Conservation (phyloP, 441 rosid genomes). For the Arabidopsis lyrata region DNA sequence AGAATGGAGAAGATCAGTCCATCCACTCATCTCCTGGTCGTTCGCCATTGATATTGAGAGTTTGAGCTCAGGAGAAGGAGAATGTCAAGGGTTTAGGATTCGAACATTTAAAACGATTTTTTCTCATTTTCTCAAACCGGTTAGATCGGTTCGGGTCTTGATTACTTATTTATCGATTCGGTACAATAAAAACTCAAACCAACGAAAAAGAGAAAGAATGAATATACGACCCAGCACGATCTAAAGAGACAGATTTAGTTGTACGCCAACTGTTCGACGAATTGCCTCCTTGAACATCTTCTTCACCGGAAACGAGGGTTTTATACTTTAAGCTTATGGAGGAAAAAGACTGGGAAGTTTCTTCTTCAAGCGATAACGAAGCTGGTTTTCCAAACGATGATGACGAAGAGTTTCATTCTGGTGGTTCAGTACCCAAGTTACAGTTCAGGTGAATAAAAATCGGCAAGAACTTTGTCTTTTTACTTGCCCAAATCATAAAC, state of each 20-base stretch:
- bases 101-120: slow-evolving; percentile 9
- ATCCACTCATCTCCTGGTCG: slow-evolving; percentile 77
- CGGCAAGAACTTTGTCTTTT: neutral
- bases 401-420: slow-evolving; percentile 40
- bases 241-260: neutral
- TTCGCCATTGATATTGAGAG: slow-evolving; percentile 52
- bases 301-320: neutral
- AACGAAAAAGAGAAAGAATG: neutral
- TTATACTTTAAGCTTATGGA: slow-evolving; percentile 31
- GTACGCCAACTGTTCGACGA: slow-evolving; percentile 38
- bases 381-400: slow-evolving; percentile 32
- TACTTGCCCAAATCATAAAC: neutral
- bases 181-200: neutral
- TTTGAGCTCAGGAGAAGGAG: slow-evolving; percentile 16
- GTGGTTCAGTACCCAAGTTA: slow-evolving; percentile 39
- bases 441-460: slow-evolving; percentile 39
- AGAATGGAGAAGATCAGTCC: slow-evolving; percentile 91
- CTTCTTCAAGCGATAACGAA: slow-evolving; percentile 42
- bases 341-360: slow-evolving; percentile 40
- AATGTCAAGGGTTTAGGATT: slow-evolving; percentile 10
- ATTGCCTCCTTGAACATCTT: neutral
- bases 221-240: neutral
- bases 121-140: neutral
- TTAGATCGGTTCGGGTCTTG: neutral
- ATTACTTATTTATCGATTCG: neutral